A percentile compares a stretch with the other conserved stretches of the same genome.
These are phyloP conservation scores for Fusarium sp. DNA, from an alignment of 2,329 filamentous ascomycete species.

Conservation along the genomic window DNA sequence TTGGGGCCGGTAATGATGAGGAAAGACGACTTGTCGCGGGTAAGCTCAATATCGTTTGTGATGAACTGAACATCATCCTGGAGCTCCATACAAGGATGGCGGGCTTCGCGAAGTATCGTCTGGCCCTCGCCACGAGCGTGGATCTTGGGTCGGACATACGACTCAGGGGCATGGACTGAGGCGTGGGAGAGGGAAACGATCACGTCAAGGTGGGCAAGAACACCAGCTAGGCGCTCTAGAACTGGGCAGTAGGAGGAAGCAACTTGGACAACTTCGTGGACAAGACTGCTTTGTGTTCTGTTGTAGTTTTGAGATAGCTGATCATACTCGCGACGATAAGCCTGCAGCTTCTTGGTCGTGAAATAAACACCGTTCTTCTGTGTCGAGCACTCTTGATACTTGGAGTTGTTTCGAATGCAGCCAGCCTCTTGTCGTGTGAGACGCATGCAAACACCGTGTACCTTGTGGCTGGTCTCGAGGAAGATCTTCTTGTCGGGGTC, in stretches of 20 bases:
- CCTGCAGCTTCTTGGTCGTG: slow-evolving; percentile 83
- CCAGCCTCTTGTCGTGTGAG: slow-evolving; percentile 90
- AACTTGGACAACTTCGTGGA: slow-evolving; percentile 91
- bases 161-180: slow-evolving; percentile 89
- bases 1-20: slow-evolving; percentile 97
- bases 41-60: slow-evolving; percentile 91
- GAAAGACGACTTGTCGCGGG: slow-evolving; percentile 83
- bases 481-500: slow-evolving; percentile 99
- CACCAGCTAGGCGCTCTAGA: slow-evolving; percentile 85
- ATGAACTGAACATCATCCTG: slow-evolving; percentile 99
- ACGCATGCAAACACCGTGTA: slow-evolving; percentile 96
- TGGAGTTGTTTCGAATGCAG: slow-evolving; percentile 89
- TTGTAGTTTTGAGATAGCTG: slow-evolving; percentile 96
- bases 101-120: slow-evolving; percentile 89
- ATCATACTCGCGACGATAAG: slow-evolving; percentile 88
- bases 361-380: slow-evolving; percentile 99
- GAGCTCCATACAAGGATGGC: slow-evolving; percentile 98
- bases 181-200: slow-evolving; percentile 94
- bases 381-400: slow-evolving; percentile 94
- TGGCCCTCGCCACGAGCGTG: slow-evolving; percentile 88
- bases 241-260: slow-evolving; percentile 95
- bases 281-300: slow-evolving; percentile 88
- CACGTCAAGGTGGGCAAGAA: slow-evolving; percentile 93
- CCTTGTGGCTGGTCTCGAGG: slow-evolving; percentile 87
- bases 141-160: slow-evolving; percentile 91